Conservation (phyloP, 768 basidiomycete genomes). For the Kwoniella newhampshirensis region DNA sequence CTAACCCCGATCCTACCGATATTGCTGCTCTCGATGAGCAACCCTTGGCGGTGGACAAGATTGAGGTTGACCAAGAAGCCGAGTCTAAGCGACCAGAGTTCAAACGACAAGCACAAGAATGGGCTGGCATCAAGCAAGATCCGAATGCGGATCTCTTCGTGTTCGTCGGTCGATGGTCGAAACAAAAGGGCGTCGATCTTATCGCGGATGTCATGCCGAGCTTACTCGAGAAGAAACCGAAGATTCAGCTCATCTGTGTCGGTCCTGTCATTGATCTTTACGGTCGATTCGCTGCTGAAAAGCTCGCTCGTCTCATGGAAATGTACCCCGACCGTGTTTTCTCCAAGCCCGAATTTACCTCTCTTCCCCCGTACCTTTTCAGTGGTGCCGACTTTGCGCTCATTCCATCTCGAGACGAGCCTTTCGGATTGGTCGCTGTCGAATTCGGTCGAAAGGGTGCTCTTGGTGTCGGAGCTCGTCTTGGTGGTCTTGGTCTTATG, state of each 20-base stretch:
- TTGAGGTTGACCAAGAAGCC: slow-evolving; percentile 73
- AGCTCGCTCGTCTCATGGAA: slow-evolving; percentile 88
- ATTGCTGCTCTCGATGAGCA: slow-evolving; percentile 83
- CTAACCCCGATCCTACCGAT: slow-evolving; percentile 89
- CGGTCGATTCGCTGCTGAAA: slow-evolving; percentile 92
- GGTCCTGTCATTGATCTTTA: slow-evolving; percentile 95
- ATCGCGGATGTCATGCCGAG: slow-evolving; percentile 94
- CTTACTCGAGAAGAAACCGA: slow-evolving; percentile 79
- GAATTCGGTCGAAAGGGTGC: slow-evolving; percentile 97
- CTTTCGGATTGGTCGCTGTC: slow-evolving; percentile 92
- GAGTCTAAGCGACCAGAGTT: slow-evolving; percentile 87
- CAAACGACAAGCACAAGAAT: slow-evolving; percentile 91
- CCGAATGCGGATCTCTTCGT: slow-evolving; percentile 87
- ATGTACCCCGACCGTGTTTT: slow-evolving; percentile 89
- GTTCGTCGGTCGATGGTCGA: slow-evolving; percentile 96
- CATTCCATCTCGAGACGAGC: slow-evolving; percentile 93
- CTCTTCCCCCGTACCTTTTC: slow-evolving; percentile 87
- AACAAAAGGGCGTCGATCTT: slow-evolving; percentile 94
- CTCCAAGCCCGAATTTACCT: slow-evolving; percentile 97
- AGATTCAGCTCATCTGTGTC: slow-evolving; percentile 81
- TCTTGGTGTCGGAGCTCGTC: slow-evolving; percentile 87
- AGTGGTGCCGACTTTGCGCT: slow-evolving; percentile 92
- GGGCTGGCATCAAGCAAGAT: slow-evolving; percentile 91
- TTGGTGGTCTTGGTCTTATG: slow-evolving; percentile 94
- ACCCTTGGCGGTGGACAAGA: slow-evolving; percentile 67